Percentiles rank a stretch among this genome's conserved stretches.
These are phyloP conservation scores for Clonostachys rhizophaga DNA, from an alignment of 2,329 filamentous ascomycete genomes.

Conservation along the genomic window DNA sequence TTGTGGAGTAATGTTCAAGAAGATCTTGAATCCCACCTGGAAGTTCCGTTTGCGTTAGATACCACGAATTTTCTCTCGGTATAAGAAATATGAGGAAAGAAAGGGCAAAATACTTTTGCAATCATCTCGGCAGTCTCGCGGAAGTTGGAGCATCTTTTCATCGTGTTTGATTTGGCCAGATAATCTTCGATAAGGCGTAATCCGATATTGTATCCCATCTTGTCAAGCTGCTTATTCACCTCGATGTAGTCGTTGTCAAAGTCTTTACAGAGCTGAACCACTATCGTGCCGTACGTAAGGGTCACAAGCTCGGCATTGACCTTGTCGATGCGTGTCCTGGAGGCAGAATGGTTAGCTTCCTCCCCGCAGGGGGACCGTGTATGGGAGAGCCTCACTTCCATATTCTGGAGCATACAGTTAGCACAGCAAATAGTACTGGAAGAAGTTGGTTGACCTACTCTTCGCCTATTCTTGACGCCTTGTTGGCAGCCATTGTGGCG, in stretches of 20 bases:
- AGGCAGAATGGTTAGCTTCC: not conserved
- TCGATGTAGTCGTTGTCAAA: constrained; percentile 91
- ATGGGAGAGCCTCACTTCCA: constrained; percentile 67
- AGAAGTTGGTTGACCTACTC: constrained; percentile 40
- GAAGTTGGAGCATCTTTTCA: constrained; percentile 87
- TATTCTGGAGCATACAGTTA: constrained; percentile 49
- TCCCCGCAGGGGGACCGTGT: not conserved
- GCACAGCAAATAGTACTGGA: not conserved
- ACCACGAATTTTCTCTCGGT: not conserved
- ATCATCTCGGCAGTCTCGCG: constrained; percentile 96
- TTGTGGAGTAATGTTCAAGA: constrained; percentile 90
- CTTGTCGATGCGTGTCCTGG: constrained; percentile 90
- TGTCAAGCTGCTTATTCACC: constrained; percentile 96
- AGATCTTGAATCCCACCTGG: constrained; percentile 97
- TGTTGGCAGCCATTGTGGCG: constrained; percentile 51
- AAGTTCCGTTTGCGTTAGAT: not conserved
- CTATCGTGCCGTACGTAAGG: constrained; percentile 95
- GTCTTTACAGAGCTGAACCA: constrained; percentile 93
- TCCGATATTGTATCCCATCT: constrained; percentile 99
- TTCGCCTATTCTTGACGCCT: constrained; percentile 57
- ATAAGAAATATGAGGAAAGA: not conserved
- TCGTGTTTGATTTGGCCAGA: constrained; percentile 87
- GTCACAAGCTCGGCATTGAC: constrained; percentile 97
- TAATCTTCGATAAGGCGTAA: constrained; percentile 96
- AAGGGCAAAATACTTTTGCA: constrained; percentile 60